These are phyloP conservation scores for Trifolium dubium DNA, from an alignment of 306 rosid genomes.

Conservation along the genomic window DNA sequence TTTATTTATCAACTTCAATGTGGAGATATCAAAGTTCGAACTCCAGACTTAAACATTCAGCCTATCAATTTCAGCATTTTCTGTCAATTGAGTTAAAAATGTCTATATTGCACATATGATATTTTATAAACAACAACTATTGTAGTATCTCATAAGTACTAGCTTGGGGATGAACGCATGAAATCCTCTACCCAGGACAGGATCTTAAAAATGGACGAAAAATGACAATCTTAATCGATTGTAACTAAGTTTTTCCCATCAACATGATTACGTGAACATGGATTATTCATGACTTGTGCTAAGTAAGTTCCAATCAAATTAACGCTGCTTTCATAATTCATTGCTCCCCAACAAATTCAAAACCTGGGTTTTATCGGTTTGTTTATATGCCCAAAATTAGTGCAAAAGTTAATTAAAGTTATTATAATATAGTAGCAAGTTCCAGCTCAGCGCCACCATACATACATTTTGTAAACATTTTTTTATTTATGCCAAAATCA, in stretches of 20 bases:
- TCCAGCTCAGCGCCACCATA: not conserved
- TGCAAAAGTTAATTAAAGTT: slow-evolving; percentile 21
- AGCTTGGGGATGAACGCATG: slow-evolving; percentile 31
- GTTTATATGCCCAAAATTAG: slow-evolving; percentile 42
- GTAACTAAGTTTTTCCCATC: slow-evolving; percentile 43
- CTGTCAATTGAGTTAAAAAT: too few relatives aligned
- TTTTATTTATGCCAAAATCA: too few relatives aligned
- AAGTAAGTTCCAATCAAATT: slow-evolving; percentile 6
- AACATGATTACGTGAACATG: not conserved
- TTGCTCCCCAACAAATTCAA: slow-evolving; percentile 44
- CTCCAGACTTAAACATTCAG: too few relatives aligned
- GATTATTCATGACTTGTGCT: slow-evolving; percentile 9
- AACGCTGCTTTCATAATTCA: slow-evolving; percentile 43
- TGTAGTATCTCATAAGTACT: not conserved
- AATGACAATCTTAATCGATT: slow-evolving; percentile 46
- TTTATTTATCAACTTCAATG: too few relatives aligned
- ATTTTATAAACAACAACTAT: too few relatives aligned
- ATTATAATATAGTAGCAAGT: too few relatives aligned
- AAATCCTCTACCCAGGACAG: slow-evolving; percentile 30
- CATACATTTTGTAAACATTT: not conserved
- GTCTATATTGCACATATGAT: too few relatives aligned
- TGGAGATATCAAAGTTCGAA: too few relatives aligned
- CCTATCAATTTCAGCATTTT: too few relatives aligned
- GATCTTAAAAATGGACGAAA: slow-evolving; percentile 14
- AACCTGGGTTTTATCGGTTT: slow-evolving; percentile 55